Evolutionary conservation across 2,329 filamentous ascomycete species (phyloP).

Genomic region (Neurospora sp.): DNA sequence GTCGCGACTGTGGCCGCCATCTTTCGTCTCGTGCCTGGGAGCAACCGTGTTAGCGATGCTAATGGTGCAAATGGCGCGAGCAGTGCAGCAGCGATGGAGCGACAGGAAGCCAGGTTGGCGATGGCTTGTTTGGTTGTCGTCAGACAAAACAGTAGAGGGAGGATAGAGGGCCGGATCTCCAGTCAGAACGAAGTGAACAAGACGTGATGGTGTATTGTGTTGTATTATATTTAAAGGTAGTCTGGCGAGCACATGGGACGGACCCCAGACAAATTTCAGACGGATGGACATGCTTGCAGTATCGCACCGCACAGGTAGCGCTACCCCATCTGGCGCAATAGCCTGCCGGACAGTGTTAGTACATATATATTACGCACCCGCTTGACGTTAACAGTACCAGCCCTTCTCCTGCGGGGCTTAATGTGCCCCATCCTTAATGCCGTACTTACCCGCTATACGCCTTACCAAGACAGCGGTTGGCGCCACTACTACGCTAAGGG

Average conservation of each 20-base stretch:
- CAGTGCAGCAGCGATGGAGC: slow-evolving; percentile 1
- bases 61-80: slow-evolving; percentile 13
- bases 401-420: neutral
- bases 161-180: neutral
- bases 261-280: neutral
- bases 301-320: neutral
- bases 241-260: neutral
- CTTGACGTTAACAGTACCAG: neutral
- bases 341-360: neutral
- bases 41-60: slow-evolving; percentile 4
- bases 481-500: neutral
- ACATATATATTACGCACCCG: neutral
- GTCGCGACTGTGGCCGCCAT: slow-evolving; percentile 7
- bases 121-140: neutral
- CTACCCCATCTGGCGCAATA: neutral
- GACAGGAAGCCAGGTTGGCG: neutral
- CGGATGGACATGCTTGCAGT: neutral
- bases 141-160: neutral
- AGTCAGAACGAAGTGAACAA: neutral
- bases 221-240: neutral
- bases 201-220: neutral
- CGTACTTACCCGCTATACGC: neutral
- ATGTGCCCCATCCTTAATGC: neutral
- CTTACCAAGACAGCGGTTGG: neutral
- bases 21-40: slow-evolving; percentile 1